phyloP scores from a whole-genome alignment of 106 monocot species.

The Platanthera guangdongensis region DNA sequence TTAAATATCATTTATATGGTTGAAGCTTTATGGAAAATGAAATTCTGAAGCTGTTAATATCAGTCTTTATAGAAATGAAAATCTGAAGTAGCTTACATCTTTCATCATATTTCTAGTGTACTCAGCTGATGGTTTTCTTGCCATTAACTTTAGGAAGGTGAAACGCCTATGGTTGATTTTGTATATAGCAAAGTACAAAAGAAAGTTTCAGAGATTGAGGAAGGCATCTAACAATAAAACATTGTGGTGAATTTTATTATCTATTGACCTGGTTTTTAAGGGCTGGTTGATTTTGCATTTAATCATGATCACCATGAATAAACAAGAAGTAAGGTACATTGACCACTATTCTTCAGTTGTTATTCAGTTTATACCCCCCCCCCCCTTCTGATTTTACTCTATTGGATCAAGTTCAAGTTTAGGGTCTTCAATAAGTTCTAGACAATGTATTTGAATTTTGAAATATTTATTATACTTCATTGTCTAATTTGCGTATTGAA shows the following conservation, averaged over 20 bases:
- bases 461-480: not conserved
- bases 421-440: not conserved
- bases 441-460: no score
- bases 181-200: conserved; percentile 38
- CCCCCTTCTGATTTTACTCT: not conserved
- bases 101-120: no score
- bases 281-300: no score
- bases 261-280: no score
- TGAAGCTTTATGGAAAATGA: no score
- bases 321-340: not conserved
- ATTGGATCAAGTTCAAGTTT: not conserved
- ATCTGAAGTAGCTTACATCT: no score
- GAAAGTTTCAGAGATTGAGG: conserved; percentile 65
- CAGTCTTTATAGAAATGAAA: no score
- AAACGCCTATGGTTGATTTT: conserved; percentile 45
- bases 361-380: not conserved
- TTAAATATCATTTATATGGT: no score
- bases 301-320: no score
- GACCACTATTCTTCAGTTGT: not conserved
- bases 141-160: conserved; percentile 25
- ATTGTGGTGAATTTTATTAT: not conserved
- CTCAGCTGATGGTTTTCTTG: conserved; percentile 11
- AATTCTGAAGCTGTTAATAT: no score
- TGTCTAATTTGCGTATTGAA: not conserved
- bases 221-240: conserved; percentile 9